A percentile compares a stretch with the other conserved stretches of the same genome.
phyloP scores from a whole-genome alignment of 352 stramenopile genomes.

The Stramenopiles sp. region DNA sequence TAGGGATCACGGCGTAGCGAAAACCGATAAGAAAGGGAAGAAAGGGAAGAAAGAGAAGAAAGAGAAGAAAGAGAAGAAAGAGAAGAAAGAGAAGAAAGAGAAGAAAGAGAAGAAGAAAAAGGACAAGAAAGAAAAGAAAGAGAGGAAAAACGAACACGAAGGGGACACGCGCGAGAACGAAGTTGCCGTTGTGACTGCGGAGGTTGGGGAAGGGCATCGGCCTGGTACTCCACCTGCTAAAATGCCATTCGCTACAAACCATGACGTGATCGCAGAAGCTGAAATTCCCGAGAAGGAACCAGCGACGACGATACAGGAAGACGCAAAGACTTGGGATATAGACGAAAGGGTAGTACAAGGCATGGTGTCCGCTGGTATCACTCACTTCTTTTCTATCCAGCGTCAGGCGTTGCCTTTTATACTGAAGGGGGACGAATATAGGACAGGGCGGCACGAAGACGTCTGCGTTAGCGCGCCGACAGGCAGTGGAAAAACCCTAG shows the following conservation, averaged over 20 bases:
- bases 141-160: not conserved
- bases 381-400: conserved; percentile 83
- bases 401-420: conserved; percentile 72
- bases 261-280: conserved; percentile 26
- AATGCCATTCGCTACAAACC: conserved; percentile 18
- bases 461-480: conserved; percentile 90
- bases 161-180: not conserved
- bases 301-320: too few species aligned
- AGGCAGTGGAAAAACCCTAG: conserved; percentile 87
- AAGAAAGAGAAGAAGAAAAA: conserved; percentile 9
- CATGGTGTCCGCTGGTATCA: conserved; percentile 33
- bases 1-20: too few species aligned
- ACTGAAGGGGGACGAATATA: conserved; percentile 49
- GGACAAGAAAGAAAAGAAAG: not conserved
- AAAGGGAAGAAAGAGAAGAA: too few species aligned
- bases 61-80: too few species aligned
- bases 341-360: too few species aligned
- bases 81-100: conserved; percentile 12
- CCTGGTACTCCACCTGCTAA: conserved; percentile 17
- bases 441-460: conserved; percentile 41
- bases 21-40: too few species aligned
- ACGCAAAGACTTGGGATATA: too few species aligned
- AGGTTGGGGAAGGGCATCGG: conserved; percentile 2
- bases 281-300: conserved; percentile 31
- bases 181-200: not conserved